Evolutionary conservation across 805 yeast species (phyloP), one percentile per base, ranked within the genome.

Genomic region (Candida insectalens): DNA sequence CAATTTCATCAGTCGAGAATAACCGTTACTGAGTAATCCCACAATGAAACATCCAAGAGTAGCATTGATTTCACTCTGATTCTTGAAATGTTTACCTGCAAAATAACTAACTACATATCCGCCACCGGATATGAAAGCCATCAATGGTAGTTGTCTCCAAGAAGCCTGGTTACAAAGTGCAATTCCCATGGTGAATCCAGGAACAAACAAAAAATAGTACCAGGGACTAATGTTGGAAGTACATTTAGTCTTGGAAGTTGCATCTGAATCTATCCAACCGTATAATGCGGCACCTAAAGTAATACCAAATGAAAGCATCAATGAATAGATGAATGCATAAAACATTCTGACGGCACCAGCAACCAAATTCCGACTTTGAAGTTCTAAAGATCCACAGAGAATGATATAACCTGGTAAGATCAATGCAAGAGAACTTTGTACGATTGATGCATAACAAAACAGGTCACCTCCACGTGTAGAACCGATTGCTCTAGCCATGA

Each of bases 321-420:
- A 57, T 3, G 96, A 87, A 52, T 89, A 89, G 30, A 89, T 85
- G 45, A 88, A 79, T 7, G 97, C 96, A 56, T 89, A 89, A 53
- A 89, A 88, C 96, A 89, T 89, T 53, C 97, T 66, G 33, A 89
- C 96, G 1, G 95, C 69, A 0, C 97, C 97, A 0, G 96, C 94
- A 18, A 89, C 95, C 31, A 89, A 52, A 46, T 84, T 89, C 50
- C 89, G 69, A 10, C 94, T 78, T 58, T 89, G 97, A 29, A 89
- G 60, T 49, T 89, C 97, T 36, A 89, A 60, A 0, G 96, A 83
- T 2, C 97, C 97, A 60, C 94, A 82, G 16, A 89, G 59, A 56
- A 89, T 87, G 42, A 88, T 85, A 51, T 87, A 89, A 0, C 97
- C 97, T 0, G 97, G 97, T 34, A 89, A 67, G 53, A 89, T 89